These are phyloP conservation scores for Physcia stellaris DNA, from an alignment of 495 filamentous ascomycete genomes.

Conservation along the genomic window DNA sequence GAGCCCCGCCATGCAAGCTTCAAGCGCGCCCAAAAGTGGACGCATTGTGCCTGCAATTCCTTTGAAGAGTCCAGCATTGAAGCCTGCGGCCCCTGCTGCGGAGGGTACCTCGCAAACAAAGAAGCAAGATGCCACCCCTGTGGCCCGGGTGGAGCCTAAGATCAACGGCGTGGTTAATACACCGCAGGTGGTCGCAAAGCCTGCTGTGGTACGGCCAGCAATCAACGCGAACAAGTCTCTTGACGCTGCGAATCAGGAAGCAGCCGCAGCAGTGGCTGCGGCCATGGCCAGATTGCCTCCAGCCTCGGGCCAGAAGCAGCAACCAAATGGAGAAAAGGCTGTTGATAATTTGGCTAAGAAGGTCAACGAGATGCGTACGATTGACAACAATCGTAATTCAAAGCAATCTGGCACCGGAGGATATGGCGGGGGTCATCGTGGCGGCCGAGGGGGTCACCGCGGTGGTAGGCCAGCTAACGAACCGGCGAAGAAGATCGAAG, in stretches of 20 bases:
- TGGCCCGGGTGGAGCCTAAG: too few relatives aligned
- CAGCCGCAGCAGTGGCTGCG: constrained; percentile 72
- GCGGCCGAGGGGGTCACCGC: constrained; percentile 37
- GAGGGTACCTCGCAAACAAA: too few relatives aligned
- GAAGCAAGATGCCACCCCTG: too few relatives aligned
- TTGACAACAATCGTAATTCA: constrained; percentile 25
- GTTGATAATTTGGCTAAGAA: constrained; percentile 73
- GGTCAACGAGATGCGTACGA: constrained; percentile 76
- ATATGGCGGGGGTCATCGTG: constrained; percentile 40
- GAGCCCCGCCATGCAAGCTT: constrained; percentile 26
- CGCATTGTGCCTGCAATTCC: constrained; percentile 62
- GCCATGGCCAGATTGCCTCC: constrained; percentile 74
- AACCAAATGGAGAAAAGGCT: constrained; percentile 28
- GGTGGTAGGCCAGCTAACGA: constrained; percentile 33
- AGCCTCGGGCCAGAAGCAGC: constrained; percentile 31
- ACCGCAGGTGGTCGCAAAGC: constrained; percentile 12
- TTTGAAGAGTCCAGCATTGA: constrained; percentile 26
- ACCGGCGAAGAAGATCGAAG: constrained; percentile 58
- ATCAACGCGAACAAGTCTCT: constrained; percentile 23
- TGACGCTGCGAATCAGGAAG: constrained; percentile 67
- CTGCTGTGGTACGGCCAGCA: constrained; percentile 18
- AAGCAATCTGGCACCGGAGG: constrained; percentile 31
- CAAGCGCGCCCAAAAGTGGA: constrained; percentile 53
- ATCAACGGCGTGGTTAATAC: constrained; percentile 12
- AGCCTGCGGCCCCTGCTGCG: too few relatives aligned